Conservation (phyloP, 805 yeast species). For the Ogataea parapolymorpha region DNA sequence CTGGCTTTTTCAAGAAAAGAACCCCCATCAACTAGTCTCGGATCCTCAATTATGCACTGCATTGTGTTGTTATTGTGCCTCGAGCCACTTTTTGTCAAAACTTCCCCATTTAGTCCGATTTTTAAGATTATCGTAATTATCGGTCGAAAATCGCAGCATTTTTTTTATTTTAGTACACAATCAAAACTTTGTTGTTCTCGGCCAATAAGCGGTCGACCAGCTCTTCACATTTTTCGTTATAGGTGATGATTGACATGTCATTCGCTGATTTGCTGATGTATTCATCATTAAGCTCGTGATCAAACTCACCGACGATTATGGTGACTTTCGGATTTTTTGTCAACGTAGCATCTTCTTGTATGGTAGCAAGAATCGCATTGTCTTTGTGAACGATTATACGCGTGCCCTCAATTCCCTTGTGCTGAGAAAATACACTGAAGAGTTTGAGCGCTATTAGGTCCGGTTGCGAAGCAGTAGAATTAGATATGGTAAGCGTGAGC, state of each 20-base stretch:
- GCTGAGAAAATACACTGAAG: slow-evolving; percentile 23
- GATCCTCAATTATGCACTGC: too few species aligned
- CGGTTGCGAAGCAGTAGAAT: slow-evolving; percentile 12
- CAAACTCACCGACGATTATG: slow-evolving; percentile 1
- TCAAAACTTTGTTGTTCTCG: slow-evolving; percentile 24
- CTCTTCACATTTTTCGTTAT: slow-evolving; percentile 7
- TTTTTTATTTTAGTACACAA: slow-evolving; percentile 17
- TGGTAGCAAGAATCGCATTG: slow-evolving; percentile 9
- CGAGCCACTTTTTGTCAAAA: background rate
- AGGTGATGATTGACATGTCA: slow-evolving; percentile 23
- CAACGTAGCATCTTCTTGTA: slow-evolving; percentile 7
- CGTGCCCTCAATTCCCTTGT: slow-evolving; percentile 16
- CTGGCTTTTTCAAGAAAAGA: background rate
- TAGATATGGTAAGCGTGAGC: slow-evolving; percentile 22
- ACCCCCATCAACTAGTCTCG: too few species aligned
- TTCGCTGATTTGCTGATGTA: slow-evolving; percentile 11
- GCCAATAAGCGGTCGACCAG: slow-evolving; percentile 19
- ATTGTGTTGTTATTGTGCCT: too few species aligned
- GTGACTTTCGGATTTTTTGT: slow-evolving; percentile 11
- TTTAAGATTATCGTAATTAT: slow-evolving; percentile 15
- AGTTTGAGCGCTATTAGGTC: slow-evolving; percentile 26
- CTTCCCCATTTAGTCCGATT: background rate
- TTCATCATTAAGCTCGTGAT: background rate
- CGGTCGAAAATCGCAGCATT: slow-evolving; percentile 4
- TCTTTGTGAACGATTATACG: slow-evolving; percentile 11